Base-by-base conservation (phyloP, 352 stramenopile genomes). In the Phytophthora quininea region DNA sequence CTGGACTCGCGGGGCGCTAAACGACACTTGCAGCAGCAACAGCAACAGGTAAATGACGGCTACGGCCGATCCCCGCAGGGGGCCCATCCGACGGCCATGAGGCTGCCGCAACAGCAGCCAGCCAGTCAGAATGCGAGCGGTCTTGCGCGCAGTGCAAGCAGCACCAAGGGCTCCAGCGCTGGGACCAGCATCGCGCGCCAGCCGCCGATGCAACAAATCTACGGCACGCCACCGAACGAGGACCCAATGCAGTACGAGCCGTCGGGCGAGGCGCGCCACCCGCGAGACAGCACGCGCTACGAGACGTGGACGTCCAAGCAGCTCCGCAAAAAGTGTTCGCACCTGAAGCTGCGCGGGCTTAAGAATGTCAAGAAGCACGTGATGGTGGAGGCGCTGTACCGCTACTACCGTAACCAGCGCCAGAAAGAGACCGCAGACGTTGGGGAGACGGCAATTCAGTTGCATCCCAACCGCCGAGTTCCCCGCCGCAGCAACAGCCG, bases 311-410 rank as follows among this genome's bases (percentile, higher is more conserved):
- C 85, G 3, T 91, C 82, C 15, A 93, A 93, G 69, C 85, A 93
- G 56, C 69, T 93, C 29, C 82, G 85, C 8, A 93, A 91, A n/a
- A 93, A 93, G 52, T 93, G 85, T 40, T 93, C 85, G 42, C 82
- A 91, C 27, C 71, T 93, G 14, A 93, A 93, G 58, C 77, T 93
- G 31, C 85, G 85, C 33, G 85, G 85, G 0, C 73, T 93, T 31
- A 93, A 93, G 74, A 93, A 93, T 61, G 85, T 93, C 24, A 93
- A 93, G 71, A 93, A 93, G 71, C 85, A 93, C 64, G 85, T 93
- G 68, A 93, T 93, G 85, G 85, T 93, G 31, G 85, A 93, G 52
- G 85, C 85, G 35, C 43, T 93, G 24, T 93, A 93, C 52, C 81
- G 85, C 6, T 93, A 90, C 53, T 90, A 93, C 69, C 79, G 82